Conservation (phyloP, 2,329 filamentous ascomycete species). For the Mollisia scopiformis region DNA sequence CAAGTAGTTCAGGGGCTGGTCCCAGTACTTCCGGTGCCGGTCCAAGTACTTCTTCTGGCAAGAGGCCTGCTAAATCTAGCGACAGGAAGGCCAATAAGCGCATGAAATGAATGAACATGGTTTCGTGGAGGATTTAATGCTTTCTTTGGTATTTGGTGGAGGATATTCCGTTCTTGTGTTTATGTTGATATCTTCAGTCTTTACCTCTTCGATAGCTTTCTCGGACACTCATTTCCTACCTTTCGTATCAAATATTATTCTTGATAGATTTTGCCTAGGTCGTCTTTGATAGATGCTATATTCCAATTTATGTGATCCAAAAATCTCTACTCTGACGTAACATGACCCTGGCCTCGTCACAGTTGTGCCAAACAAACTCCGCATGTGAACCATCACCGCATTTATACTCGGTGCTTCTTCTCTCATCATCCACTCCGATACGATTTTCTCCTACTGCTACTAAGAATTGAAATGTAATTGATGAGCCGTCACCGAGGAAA, state of each 20-base stretch:
- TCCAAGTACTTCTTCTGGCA: conserved; percentile 13
- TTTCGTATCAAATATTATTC: not conserved
- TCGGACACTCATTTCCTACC: not conserved
- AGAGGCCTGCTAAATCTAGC: conserved; percentile 28
- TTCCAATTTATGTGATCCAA: too few relatives aligned
- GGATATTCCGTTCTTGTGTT: not conserved
- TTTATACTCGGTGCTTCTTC: too few relatives aligned
- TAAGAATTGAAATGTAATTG: too few relatives aligned
- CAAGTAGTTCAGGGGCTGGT: too few relatives aligned
- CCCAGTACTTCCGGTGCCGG: too few relatives aligned
- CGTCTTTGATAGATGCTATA: conserved; percentile 14
- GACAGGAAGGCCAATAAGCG: conserved; percentile 30
- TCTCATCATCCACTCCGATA: too few relatives aligned
- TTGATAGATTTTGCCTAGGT: not conserved
- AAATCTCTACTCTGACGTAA: too few relatives aligned
- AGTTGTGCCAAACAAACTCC: too few relatives aligned
- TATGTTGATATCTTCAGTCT: not conserved
- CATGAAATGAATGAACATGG: conserved; percentile 32
- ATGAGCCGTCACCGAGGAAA: too few relatives aligned
- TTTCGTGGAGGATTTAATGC: not conserved
- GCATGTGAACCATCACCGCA: too few relatives aligned
- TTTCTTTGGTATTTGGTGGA: not conserved
- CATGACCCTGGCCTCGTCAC: too few relatives aligned
- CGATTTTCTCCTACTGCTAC: too few relatives aligned
- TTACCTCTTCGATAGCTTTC: not conserved